Conservation (phyloP, 2,329 filamentous ascomycete genomes). For the Fusarium sororula region DNA sequence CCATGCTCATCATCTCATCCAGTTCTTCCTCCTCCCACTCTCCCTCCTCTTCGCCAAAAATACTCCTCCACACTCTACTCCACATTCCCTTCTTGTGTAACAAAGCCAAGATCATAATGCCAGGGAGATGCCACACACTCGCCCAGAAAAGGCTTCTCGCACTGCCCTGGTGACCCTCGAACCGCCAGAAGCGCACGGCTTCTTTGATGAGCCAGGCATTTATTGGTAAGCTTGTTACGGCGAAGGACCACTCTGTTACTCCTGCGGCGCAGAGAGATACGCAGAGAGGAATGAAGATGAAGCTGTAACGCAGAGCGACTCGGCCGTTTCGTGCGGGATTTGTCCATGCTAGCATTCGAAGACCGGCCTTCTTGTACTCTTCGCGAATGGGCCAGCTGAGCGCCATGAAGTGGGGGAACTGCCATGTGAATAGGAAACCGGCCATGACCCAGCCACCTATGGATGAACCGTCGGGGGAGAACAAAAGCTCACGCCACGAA, state of each 20-base stretch:
- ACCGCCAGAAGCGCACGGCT: conserved; percentile 82
- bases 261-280: conserved; percentile 79
- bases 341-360: conserved; percentile 83
- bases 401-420: conserved; percentile 98
- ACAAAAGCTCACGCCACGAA: conserved; percentile 80
- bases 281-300: conserved; percentile 88
- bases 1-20: conserved; percentile 52
- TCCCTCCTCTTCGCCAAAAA: conserved; percentile 69
- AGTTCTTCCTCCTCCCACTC: conserved; percentile 67
- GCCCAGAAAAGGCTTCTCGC: conserved; percentile 94
- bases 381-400: conserved; percentile 88
- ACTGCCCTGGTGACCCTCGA: conserved; percentile 79
- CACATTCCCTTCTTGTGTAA: conserved; percentile 94
- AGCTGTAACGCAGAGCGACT: conserved; percentile 86
- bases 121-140: conserved; percentile 94
- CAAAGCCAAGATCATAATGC: conserved; percentile 88
- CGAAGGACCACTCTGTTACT: conserved; percentile 87
- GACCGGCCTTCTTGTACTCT: conserved; percentile 80
- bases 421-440: conserved; percentile 89
- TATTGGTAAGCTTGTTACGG: conserved; percentile 80
- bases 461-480: conserved; percentile 68
- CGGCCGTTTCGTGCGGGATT: conserved; percentile 86
- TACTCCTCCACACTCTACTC: conserved; percentile 79
- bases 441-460: conserved; percentile 91
- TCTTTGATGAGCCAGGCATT: conserved; percentile 88